Conservation (phyloP, 257 asterid genomes). For the Orobanche coerulescens region DNA sequence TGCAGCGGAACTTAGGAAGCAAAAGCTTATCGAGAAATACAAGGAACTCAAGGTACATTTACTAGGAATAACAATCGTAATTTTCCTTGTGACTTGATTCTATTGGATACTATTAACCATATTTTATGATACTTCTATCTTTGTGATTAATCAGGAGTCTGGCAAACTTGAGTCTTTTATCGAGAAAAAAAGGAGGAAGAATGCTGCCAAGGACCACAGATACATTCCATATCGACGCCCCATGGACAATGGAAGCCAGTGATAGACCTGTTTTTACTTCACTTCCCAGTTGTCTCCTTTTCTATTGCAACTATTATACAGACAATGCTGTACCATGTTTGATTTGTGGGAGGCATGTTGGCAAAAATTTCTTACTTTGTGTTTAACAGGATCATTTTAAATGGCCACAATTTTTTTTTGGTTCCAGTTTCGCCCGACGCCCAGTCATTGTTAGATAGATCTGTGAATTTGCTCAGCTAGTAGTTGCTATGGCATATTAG, state of each 20-base stretch:
- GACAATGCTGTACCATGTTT: not conserved
- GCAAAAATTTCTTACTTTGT: not conserved
- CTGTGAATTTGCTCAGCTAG: not conserved
- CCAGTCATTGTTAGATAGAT: not conserved
- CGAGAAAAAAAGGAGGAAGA: constrained; percentile 74
- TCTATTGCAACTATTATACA: not conserved
- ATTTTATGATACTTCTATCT: not conserved
- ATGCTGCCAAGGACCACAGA: constrained; percentile 84
- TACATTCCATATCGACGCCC: constrained; percentile 80
- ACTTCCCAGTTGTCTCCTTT: not conserved
- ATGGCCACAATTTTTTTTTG: not conserved
- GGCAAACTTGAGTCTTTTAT: constrained; percentile 81
- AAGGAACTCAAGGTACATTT: constrained; percentile 69
- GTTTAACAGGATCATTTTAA: not conserved
- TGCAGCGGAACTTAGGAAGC: constrained; percentile 78
- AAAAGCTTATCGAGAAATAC: constrained; percentile 58
- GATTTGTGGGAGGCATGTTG: no score
- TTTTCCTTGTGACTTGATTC: not conserved
- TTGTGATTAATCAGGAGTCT: constrained; percentile 39
- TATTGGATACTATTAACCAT: not conserved
- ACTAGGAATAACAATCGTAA: not conserved
- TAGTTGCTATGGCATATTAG: not conserved
- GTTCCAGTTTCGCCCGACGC: not conserved
- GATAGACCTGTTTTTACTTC: not conserved
- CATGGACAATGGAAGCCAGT: constrained; percentile 25